Percentiles rank a stretch among this genome's conserved stretches.
Conservation (phyloP, 2,329 filamentous ascomycete species). For the Fusarium sp. region DNA sequence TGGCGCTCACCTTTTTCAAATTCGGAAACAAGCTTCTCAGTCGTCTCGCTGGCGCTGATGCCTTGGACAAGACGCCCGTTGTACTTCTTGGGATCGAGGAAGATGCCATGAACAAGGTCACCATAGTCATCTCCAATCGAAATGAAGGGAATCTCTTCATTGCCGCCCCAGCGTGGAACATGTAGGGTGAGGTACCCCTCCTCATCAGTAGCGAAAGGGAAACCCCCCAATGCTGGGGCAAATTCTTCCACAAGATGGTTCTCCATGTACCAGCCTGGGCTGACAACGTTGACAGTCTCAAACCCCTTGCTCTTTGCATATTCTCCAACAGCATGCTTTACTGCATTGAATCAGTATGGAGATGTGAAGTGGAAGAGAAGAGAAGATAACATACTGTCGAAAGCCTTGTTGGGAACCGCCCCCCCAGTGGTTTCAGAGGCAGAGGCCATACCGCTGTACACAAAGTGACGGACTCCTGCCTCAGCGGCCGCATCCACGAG, state of each 20-base stretch:
- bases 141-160: slow-evolving; percentile 50
- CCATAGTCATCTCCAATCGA: slow-evolving; percentile 54
- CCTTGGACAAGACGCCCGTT: slow-evolving; percentile 50
- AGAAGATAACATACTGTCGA: slow-evolving; percentile 46
- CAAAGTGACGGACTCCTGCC: slow-evolving; percentile 48
- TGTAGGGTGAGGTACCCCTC: slow-evolving; percentile 51
- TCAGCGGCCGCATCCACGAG: slow-evolving; percentile 48
- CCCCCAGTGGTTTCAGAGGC: slow-evolving; percentile 48
- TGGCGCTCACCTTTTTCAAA: slow-evolving; percentile 46
- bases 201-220: slow-evolving; percentile 48
- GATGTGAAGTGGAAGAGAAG: fast-evolving
- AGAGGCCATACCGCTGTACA: slow-evolving; percentile 50
- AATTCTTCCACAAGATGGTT: slow-evolving; percentile 51
- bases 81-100: slow-evolving; percentile 52
- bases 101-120: slow-evolving; percentile 57
- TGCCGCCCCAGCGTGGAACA: slow-evolving; percentile 52
- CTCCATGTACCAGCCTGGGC: slow-evolving; percentile 55
- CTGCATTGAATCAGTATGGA: slow-evolving; percentile 33
- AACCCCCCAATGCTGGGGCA: slow-evolving; percentile 52
- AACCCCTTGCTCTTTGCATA: slow-evolving; percentile 50
- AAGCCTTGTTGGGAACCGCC: slow-evolving; percentile 43
- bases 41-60: slow-evolving; percentile 47
- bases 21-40: slow-evolving; percentile 42
- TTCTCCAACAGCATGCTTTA: slow-evolving; percentile 51
- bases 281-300: slow-evolving; percentile 48